A percentile compares a stretch with the other conserved stretches of the same genome.
phyloP scores from a whole-genome alignment of 2,329 filamentous ascomycete genomes.

The Fusarium torulosum region DNA sequence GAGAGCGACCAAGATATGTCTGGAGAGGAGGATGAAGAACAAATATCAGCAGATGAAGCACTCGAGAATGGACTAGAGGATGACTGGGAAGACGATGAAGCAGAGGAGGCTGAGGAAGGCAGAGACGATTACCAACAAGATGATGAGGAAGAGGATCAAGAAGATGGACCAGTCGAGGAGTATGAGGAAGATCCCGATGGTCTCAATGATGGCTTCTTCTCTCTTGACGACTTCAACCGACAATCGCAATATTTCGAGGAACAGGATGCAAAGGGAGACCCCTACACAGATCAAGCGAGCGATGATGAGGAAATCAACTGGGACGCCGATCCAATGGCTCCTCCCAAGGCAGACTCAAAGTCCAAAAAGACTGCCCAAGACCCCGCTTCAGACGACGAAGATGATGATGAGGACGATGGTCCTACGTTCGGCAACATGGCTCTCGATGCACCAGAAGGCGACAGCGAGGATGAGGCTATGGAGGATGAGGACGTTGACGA shows the following conservation, averaged over 20 bases:
- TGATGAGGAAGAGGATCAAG: constrained; percentile 56
- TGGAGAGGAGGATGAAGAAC: constrained; percentile 47
- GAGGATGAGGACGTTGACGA: constrained; percentile 67
- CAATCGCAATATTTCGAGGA: constrained; percentile 91
- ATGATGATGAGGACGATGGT: constrained; percentile 78
- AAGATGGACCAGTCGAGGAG: constrained; percentile 61
- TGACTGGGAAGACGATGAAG: constrained; percentile 54
- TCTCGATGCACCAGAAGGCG: constrained; percentile 78
- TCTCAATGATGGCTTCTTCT: constrained; percentile 98
- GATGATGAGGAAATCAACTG: constrained; percentile 92
- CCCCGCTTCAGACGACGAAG: constrained; percentile 45
- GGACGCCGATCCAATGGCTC: constrained; percentile 78
- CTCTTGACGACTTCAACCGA: constrained; percentile 96
- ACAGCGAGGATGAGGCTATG: constrained; percentile 71
- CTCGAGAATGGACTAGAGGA: constrained; percentile 48
- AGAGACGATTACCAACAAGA: constrained; percentile 53
- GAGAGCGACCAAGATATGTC: constrained; percentile 50
- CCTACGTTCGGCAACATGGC: constrained; percentile 87
- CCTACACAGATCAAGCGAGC: constrained; percentile 78
- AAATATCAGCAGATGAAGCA: constrained; percentile 37
- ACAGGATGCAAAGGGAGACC: constrained; percentile 82
- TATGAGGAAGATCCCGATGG: constrained; percentile 76
- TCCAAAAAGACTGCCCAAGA: constrained; percentile 51
- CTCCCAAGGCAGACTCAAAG: constrained; percentile 50
- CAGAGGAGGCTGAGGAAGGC: constrained; percentile 53